Conservation (phyloP, 1,284 basidiomycete species). For the Termitomyces sp. region DNA sequence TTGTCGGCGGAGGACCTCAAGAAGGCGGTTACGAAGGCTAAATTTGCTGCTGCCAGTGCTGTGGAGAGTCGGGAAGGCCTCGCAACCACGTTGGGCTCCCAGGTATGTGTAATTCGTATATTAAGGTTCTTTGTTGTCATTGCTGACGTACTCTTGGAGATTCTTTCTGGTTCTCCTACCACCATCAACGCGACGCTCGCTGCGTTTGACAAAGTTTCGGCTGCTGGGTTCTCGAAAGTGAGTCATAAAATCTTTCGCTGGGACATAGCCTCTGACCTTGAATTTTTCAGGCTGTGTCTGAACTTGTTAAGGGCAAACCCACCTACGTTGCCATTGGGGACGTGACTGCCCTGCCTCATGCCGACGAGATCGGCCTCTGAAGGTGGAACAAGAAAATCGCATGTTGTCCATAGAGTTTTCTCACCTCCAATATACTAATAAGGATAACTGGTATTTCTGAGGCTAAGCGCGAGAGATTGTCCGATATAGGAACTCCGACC, state of each 20-base stretch:
- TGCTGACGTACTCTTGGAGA: constrained; percentile 32
- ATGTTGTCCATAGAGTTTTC: constrained; percentile 19
- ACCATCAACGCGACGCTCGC: constrained; percentile 52
- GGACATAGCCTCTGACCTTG: not conserved
- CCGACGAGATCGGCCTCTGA: constrained; percentile 82
- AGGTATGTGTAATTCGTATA: constrained; percentile 38
- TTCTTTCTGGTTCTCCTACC: constrained; percentile 52
- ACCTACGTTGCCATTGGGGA: constrained; percentile 86
- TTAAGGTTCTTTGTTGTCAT: constrained; percentile 10
- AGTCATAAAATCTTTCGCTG: constrained; percentile 18
- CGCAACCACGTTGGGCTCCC: constrained; percentile 54
- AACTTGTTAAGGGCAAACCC: constrained; percentile 68
- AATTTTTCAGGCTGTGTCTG: constrained; percentile 42
- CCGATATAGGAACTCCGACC: not conserved
- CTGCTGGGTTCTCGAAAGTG: constrained; percentile 59
- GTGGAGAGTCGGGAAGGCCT: constrained; percentile 72
- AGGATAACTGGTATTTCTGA: constrained; percentile 1
- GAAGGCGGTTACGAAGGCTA: constrained; percentile 81
- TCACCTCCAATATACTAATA: constrained; percentile 15
- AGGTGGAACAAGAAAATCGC: constrained; percentile 10
- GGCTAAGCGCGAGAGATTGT: not conserved
- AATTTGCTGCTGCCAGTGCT: constrained; percentile 71
- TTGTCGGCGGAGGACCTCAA: constrained; percentile 71
- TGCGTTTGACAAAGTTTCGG: constrained; percentile 58
- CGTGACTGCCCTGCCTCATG: constrained; percentile 69